Conservation (phyloP, 2,329 filamentous ascomycete species). For the Stagonosporopsis rhizophila region DNA sequence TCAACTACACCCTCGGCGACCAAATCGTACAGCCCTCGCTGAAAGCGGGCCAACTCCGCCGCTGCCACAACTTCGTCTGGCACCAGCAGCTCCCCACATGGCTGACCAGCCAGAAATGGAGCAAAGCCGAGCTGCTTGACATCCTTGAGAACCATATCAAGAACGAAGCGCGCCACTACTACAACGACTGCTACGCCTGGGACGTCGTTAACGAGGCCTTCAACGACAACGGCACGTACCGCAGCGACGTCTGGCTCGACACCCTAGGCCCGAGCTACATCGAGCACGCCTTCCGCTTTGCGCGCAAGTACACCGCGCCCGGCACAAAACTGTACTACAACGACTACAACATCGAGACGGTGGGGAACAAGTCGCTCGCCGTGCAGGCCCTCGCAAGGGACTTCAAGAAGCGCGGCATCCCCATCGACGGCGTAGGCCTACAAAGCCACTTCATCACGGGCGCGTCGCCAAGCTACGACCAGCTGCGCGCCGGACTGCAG, state of each 20-base stretch:
- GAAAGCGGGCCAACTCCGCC: constrained; percentile 56
- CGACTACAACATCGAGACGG: constrained; percentile 68
- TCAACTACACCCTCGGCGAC: constrained; percentile 66
- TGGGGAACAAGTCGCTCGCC: constrained; percentile 56
- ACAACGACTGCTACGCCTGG: constrained; percentile 68
- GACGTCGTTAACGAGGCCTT: constrained; percentile 72
- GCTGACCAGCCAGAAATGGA: constrained; percentile 63
- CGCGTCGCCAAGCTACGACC: constrained; percentile 55
- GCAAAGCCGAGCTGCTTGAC: constrained; percentile 62
- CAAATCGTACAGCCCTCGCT: constrained; percentile 51
- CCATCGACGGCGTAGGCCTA: constrained; percentile 68
- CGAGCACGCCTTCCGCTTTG: constrained; percentile 62
- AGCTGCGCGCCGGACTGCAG: constrained; percentile 56
- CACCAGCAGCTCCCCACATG: constrained; percentile 62
- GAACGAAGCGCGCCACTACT: constrained; percentile 64
- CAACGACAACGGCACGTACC: constrained; percentile 63
- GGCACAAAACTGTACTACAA: constrained; percentile 68
- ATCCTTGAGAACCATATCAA: constrained; percentile 68
- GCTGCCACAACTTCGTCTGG: constrained; percentile 69
- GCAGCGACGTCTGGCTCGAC: constrained; percentile 62
- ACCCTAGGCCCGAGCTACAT: constrained; percentile 65
- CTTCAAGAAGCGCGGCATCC: constrained; percentile 48
- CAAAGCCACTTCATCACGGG: constrained; percentile 68
- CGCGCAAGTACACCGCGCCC: constrained; percentile 62
- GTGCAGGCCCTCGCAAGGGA: constrained; percentile 42